A percentile compares a stretch with the other conserved stretches of the same genome.
Evolutionary conservation across 2,329 filamentous ascomycete species (phyloP).

Genomic region (Pseudocercospora pini-densiflorae): DNA sequence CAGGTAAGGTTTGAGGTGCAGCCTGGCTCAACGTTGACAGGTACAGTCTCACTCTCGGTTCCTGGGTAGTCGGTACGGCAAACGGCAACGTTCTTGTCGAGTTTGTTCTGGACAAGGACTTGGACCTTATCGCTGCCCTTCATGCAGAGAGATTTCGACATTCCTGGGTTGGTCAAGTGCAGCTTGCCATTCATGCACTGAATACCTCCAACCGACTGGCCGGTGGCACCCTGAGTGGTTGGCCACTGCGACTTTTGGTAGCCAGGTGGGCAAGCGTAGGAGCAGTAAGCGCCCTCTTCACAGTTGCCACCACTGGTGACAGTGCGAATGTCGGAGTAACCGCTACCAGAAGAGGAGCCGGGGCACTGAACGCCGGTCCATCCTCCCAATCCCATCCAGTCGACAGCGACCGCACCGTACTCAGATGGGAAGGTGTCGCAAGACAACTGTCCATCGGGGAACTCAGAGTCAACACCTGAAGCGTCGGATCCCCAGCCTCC

Average conservation of each 20-base stretch:
- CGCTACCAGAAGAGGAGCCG: slow-evolving; percentile 35
- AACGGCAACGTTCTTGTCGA: slow-evolving; percentile 68
- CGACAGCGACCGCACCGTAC: slow-evolving; percentile 76
- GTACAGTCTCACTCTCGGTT: slow-evolving; percentile 84
- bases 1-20: slow-evolving; percentile 69
- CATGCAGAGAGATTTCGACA: slow-evolving; percentile 74
- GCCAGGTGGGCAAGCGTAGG: slow-evolving; percentile 88
- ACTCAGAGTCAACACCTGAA: slow-evolving; percentile 66
- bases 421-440: slow-evolving; percentile 77
- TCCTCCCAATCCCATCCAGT: slow-evolving; percentile 71
- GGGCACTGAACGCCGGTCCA: slow-evolving; percentile 76
- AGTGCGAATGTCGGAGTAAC: slow-evolving; percentile 61
- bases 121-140: slow-evolving; percentile 65
- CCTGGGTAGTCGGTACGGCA: slow-evolving; percentile 98
- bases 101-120: slow-evolving; percentile 76
- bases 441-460: slow-evolving; percentile 73
- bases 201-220: slow-evolving; percentile 87
- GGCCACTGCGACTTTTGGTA: slow-evolving; percentile 96
- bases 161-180: slow-evolving; percentile 71
- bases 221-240: slow-evolving; percentile 71
- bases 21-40: slow-evolving; percentile 67
- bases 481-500: slow-evolving; percentile 33
- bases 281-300: slow-evolving; percentile 73
- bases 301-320: slow-evolving; percentile 71
- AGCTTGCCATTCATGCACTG: slow-evolving; percentile 80